phyloP scores from a whole-genome alignment of 2,329 filamentous ascomycete species.

The Colletotrichum navitas region DNA sequence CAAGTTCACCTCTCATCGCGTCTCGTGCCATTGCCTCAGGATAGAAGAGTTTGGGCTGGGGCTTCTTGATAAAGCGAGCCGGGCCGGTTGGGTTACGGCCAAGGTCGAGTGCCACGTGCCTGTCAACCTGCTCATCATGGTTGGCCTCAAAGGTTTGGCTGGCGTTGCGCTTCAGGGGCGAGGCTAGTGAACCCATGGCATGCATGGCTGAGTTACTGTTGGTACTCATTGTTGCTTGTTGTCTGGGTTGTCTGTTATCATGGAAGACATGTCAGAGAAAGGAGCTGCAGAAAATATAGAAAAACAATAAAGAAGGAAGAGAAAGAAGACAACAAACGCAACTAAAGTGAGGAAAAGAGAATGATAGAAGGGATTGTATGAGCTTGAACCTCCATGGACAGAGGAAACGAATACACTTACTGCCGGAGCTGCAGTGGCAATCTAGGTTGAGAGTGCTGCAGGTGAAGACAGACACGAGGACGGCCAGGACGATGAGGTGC shows the following conservation, averaged over 20 bases:
- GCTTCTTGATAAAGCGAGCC: background rate
- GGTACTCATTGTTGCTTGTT: background rate
- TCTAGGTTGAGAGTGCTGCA: background rate
- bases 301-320: background rate
- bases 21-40: background rate
- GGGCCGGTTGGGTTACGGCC: background rate
- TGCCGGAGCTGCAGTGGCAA: background rate
- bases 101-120: too few relatives aligned
- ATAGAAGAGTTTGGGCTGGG: background rate
- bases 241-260: background rate
- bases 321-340: background rate
- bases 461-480: background rate
- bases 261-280: background rate
- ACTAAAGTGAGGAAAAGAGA: background rate
- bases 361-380: too few relatives aligned
- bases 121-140: background rate
- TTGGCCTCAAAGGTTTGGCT: background rate
- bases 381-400: background rate
- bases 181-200: background rate
- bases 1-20: constrained; percentile 26
- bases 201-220: background rate
- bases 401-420: background rate
- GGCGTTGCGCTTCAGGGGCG: background rate
- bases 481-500: background rate
- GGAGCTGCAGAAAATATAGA: rapidly evolving